Conservation (phyloP, 1,284 basidiomycete genomes). For the Puccinia horiana region DNA sequence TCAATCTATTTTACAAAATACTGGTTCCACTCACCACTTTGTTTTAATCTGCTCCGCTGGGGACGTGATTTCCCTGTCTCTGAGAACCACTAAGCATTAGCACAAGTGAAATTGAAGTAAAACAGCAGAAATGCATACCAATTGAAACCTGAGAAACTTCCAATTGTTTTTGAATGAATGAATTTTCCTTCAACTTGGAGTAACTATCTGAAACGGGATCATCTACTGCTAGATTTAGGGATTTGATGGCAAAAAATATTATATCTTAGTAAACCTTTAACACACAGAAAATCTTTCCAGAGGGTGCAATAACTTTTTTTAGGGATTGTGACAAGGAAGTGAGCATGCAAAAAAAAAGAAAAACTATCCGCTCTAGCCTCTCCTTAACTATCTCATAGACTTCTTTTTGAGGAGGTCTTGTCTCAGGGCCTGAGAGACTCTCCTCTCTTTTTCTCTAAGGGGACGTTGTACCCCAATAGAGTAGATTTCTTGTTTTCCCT, state of each 20-base stretch:
- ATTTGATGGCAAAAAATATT: neutral
- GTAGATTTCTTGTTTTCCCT: too few species aligned
- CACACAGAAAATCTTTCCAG: conserved; percentile 25
- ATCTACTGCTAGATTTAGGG: conserved; percentile 16
- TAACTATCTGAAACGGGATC: conserved; percentile 23
- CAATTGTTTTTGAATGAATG: neutral
- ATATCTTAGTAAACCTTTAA: conserved; percentile 11
- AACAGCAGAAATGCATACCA: neutral
- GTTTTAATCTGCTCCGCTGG: neutral
- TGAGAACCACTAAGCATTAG: neutral
- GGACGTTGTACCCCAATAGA: too few species aligned
- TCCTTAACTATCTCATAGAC: too few species aligned
- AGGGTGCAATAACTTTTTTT: conserved; percentile 1
- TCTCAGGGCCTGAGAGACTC: too few species aligned
- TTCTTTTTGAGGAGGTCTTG: too few species aligned
- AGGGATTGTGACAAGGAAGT: neutral
- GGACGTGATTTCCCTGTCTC: neutral
- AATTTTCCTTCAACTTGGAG: neutral
- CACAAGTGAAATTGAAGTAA: neutral
- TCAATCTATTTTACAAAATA: neutral
- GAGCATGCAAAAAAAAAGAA: neutral
- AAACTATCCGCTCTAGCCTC: too few species aligned
- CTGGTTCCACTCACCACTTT: neutral
- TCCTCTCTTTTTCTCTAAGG: too few species aligned
- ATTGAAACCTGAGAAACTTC: neutral